Conservation (phyloP, 1,139 yeast species). For the Kodamaea alishanica region DNA sequence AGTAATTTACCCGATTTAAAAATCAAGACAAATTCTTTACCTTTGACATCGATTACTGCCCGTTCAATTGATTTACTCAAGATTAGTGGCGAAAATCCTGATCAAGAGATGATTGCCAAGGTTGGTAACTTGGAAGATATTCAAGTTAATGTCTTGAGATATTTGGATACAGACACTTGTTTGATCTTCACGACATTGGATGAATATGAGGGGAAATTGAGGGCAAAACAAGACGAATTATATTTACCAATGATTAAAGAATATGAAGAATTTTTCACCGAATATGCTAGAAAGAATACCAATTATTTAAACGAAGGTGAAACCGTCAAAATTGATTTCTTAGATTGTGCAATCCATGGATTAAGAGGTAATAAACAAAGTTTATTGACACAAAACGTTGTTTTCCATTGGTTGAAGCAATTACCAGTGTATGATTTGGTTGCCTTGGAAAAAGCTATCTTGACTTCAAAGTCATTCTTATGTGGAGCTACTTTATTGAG, state of each 20-base stretch:
- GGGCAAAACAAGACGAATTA: constrained; percentile 69
- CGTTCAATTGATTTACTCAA: constrained; percentile 72
- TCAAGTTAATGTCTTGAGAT: constrained; percentile 59
- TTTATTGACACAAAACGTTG: constrained; percentile 57
- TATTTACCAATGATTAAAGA: constrained; percentile 72
- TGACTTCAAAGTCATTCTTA: constrained; percentile 81
- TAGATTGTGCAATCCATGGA: constrained; percentile 81
- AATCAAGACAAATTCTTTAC: constrained; percentile 76
- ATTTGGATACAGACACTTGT: constrained; percentile 90
- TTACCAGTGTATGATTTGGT: constrained; percentile 75
- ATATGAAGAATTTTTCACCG: constrained; percentile 60
- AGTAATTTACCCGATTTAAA: constrained; percentile 63
- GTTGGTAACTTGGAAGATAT: constrained; percentile 58
- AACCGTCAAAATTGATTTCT: constrained; percentile 41
- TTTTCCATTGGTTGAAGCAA: constrained; percentile 57
- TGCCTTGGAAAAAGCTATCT: constrained; percentile 82
- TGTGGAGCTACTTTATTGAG: constrained; percentile 56
- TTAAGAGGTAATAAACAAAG: constrained; percentile 75
- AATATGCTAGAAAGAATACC: constrained; percentile 29
- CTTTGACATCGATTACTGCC: constrained; percentile 82
- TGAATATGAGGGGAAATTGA: constrained; percentile 80
- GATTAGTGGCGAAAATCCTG: constrained; percentile 28
- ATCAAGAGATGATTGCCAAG: constrained; percentile 49
- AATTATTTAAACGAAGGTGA: constrained; percentile 28
- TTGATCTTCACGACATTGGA: constrained; percentile 76